Evolutionary conservation across 495 filamentous ascomycete species (phyloP), one percentile per base, ranked within the genome.

Genomic region (Trichoderma erinaceum): DNA sequence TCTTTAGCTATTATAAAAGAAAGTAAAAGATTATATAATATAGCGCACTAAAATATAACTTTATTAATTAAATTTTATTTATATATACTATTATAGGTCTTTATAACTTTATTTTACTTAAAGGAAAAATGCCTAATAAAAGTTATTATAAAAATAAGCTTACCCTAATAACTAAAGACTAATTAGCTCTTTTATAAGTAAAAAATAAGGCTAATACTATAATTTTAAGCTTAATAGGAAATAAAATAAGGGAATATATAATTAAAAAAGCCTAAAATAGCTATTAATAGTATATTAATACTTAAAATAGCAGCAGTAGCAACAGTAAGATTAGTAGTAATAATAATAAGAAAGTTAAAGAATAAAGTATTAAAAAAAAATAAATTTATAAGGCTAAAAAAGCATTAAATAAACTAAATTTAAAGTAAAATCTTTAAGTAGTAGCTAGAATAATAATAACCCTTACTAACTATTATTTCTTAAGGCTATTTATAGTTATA

Each of bases 51-150:
- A 18, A 64, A 41, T 64, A 64, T 64, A 32, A 32, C 4, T 64
- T 64, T 13, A 7, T 64, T 8, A 13, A 64, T n/a, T 64, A 64
- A n/a, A 64, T 64, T 13, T 7, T 7, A 29, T 27, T 64, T 25
- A 64, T 64, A 64, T 64, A 64, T 64, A 64, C 23, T 64, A 64
- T 64, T 32, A 64, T 29, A 64, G 23, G 61, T 13, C 23, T 64
- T 8, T 64, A 27, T 64, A 64, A 64, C 23, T 64, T 64, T 64
- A n/a, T n/a, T n/a, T n/a, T n/a, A n/a, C n/a, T n/a, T n/a, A n/a
- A n/a, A n/a, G n/a, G n/a, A n/a, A n/a, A n/a, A n/a, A n/a, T n/a
- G n/a, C n/a, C n/a, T n/a, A n/a, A n/a, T n/a, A n/a, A n/a, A n/a
- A n/a, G n/a, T n/a, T n/a, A n/a, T n/a, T 52, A 52, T 64, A 64